These are phyloP conservation scores for Tetrahymena malaccensis DNA, from an alignment of 73 alveolate species.

Conservation along the genomic window DNA sequence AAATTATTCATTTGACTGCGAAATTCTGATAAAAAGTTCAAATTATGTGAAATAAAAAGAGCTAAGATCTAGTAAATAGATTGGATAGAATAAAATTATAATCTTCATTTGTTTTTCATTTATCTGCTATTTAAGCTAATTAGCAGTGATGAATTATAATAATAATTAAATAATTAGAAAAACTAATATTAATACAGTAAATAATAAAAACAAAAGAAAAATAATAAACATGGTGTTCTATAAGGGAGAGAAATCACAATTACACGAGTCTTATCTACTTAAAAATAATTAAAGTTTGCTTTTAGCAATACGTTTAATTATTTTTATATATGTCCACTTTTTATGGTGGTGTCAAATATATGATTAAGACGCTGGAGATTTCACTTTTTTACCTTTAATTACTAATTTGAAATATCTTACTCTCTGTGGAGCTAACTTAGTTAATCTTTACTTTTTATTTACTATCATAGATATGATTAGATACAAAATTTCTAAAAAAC, in stretches of 20 bases:
- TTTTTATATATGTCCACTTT: neutral
- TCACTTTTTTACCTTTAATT: neutral
- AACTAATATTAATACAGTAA: neutral
- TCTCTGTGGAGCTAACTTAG: neutral
- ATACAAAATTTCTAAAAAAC: neutral
- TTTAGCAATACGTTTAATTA: neutral
- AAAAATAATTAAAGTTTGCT: neutral
- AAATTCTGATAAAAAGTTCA: neutral
- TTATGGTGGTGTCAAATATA: neutral
- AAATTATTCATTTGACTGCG: neutral
- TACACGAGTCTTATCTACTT: neutral
- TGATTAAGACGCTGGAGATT: neutral
- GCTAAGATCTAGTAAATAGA: neutral
- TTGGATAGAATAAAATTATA: neutral
- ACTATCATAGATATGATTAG: neutral
- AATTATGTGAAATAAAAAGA: neutral
- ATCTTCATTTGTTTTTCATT: neutral
- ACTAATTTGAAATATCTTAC: neutral
- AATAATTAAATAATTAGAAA: too few species aligned
- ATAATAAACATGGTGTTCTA: neutral
- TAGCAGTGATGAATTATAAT: neutral
- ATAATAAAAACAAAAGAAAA: neutral
- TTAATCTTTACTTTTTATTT: neutral
- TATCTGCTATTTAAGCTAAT: neutral
- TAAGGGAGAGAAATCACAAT: neutral